Evolutionary conservation across 352 stramenopile genomes (phyloP).

Genomic region (Blastocystis sp.): DNA sequence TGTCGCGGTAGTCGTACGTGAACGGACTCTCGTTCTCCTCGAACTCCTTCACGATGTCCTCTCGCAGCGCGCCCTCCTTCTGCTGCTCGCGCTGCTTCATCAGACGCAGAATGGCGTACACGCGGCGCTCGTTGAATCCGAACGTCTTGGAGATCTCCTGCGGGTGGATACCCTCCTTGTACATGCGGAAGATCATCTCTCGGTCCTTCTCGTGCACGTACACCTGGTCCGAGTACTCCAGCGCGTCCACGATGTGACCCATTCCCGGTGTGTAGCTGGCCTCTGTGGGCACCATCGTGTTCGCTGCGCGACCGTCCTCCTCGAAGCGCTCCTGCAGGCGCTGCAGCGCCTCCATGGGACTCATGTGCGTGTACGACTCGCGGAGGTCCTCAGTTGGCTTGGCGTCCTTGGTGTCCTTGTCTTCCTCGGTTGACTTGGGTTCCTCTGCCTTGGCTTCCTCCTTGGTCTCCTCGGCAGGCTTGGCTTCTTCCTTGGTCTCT

Average conservation of each 20-base stretch:
- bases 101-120: conserved; percentile 8
- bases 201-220: conserved; percentile 31
- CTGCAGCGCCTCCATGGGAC: neutral
- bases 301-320: neutral
- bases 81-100: neutral
- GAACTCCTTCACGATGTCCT: neutral
- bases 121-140: neutral
- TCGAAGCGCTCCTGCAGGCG: neutral
- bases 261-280: neutral
- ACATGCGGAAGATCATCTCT: neutral
- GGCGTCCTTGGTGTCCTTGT: no score
- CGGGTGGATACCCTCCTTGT: neutral
- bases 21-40: neutral
- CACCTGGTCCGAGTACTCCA: conserved; percentile 12
- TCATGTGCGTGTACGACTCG: neutral
- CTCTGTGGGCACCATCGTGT: neutral
- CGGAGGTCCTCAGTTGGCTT: neutral
- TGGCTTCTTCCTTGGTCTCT: neutral
- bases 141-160: neutral
- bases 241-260: neutral
- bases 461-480: neutral
- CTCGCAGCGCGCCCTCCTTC: neutral
- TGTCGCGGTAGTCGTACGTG: conserved; percentile 19
- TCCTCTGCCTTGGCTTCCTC: neutral
- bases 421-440: neutral